These are phyloP conservation scores for Hypoxylon sp. DNA, from an alignment of 2,329 filamentous ascomycete species.

Conservation along the genomic window DNA sequence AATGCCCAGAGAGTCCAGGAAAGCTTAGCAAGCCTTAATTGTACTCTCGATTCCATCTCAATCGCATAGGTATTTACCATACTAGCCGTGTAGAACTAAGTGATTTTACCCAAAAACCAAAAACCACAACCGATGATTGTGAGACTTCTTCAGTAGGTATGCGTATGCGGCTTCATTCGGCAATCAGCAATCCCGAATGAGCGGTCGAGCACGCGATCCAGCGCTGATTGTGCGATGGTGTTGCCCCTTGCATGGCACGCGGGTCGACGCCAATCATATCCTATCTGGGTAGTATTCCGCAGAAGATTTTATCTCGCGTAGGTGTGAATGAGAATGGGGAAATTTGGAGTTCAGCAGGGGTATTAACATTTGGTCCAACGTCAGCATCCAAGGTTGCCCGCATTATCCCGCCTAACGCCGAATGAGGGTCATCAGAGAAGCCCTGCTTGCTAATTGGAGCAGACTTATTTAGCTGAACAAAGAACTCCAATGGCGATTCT, in stretches of 20 bases:
- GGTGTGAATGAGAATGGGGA: conserved; percentile 28
- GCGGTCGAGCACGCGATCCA: conserved; percentile 38
- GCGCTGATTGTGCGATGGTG: conserved; percentile 25
- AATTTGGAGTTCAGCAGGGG: conserved; percentile 30
- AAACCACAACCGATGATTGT: not conserved
- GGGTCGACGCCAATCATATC: conserved; percentile 37
- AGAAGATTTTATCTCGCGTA: conserved; percentile 33
- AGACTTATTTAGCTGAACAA: conserved; percentile 12
- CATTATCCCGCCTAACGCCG: conserved; percentile 23
- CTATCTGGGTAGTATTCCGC: conserved; percentile 22
- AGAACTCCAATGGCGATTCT: conserved; percentile 19
- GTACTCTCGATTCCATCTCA: not conserved
- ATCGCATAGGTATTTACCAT: not conserved
- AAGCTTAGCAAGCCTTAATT: not conserved
- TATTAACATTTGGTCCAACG: conserved; percentile 34
- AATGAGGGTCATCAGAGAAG: conserved; percentile 22
- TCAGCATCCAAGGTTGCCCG: conserved; percentile 34
- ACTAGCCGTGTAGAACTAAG: not conserved
- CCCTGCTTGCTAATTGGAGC: conserved; percentile 30
- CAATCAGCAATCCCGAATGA: conserved; percentile 29
- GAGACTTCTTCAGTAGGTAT: not conserved
- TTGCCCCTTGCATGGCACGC: conserved; percentile 39
- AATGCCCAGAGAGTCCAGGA: not conserved
- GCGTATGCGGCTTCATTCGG: not conserved
- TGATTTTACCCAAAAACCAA: not conserved